Evolutionary conservation across 345 rosid genomes (phyloP), one percentile per base, ranked within the genome.

Genomic region (Euphorbia tirucalli): DNA sequence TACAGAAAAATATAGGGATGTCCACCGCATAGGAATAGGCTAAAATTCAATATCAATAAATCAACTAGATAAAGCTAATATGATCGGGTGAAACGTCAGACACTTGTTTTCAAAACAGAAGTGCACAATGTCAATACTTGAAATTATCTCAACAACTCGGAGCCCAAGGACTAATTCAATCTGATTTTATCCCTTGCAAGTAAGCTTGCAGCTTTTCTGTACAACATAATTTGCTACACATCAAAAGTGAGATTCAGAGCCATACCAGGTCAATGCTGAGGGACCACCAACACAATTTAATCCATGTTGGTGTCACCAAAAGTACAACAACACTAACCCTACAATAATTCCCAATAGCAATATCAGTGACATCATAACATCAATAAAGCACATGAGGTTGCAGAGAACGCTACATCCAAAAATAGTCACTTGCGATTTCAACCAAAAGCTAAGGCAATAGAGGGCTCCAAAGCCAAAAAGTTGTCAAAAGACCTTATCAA

Each of bases 181-280:
- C 62, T 75, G 35, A 72, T 28, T n/a, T 19, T 58, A 61, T 21
- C 60, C 54, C 73, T 63, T 65, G 71, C 60, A 37, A 21, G 67
- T 46, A 52, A 71, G 61, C 66, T 71, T 60, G 72, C 62, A 70
- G 65, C 77, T 68, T 60, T 71, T 74, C 66, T 59, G 77, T 69
- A 78, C 13, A 54, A 71, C 41, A 77, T 72, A 70, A 82, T 70
- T 61, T 49, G 75, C 67, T 66, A 71, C 57, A 72, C 71, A 80
- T 73, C 74, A 84, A 71, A 75, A 78, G 54, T 75, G 77, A 81
- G 81, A 71, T 60, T 75, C 68, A 79, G 86, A 83, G 72, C 83
- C 91, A 85, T 89, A 85, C 88, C 88, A 83, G 82, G 66, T 81
- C 71, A 74, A 72, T 70, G 90, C 82, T 67, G 87, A 78, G 80